Percentiles rank a stretch among this genome's conserved stretches.
These are phyloP conservation scores for Begonia loranthoides DNA, from an alignment of 306 rosid genomes.

Conservation along the genomic window DNA sequence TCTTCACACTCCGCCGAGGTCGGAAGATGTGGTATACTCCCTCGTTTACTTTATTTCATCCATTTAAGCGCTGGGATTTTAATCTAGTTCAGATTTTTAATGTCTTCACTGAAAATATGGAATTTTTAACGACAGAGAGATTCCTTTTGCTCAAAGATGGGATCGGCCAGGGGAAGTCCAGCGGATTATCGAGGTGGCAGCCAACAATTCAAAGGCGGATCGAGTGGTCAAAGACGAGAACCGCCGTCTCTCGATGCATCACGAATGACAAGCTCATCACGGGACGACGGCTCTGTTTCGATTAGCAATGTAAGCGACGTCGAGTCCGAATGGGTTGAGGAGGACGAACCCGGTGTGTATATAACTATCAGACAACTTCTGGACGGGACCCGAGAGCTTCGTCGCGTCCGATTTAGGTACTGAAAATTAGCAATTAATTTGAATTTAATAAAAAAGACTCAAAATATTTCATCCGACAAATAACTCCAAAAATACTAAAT, in stretches of 20 bases:
- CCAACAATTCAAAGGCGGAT: conserved; percentile 22
- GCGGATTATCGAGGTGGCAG: conserved; percentile 31
- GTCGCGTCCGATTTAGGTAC: conserved; percentile 92
- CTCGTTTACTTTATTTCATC: not conserved
- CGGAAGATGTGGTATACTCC: conserved; percentile 72
- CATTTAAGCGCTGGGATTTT: not conserved
- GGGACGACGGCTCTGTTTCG: conserved; percentile 57
- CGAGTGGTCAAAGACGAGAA: conserved; percentile 20
- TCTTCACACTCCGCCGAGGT: conserved; percentile 54
- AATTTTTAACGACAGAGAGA: conserved; percentile 30
- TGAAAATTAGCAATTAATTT: conserved; percentile 1
- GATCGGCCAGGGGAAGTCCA: conserved; percentile 44
- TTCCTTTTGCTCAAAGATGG: conserved; percentile 37
- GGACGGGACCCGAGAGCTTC: conserved; percentile 74
- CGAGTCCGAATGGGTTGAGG: conserved; percentile 77
- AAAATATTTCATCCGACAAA: too few species aligned
- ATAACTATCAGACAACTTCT: conserved; percentile 61
- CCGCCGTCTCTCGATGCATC: conserved; percentile 25
- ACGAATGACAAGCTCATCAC: conserved; percentile 62
- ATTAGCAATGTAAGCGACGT: conserved; percentile 62
- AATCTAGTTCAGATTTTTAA: not conserved
- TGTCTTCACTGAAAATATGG: not conserved
- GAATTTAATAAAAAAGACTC: too few species aligned
- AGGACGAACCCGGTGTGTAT: conserved; percentile 83
- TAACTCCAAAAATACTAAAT: too few species aligned